phyloP scores from a whole-genome alignment of 1,139 yeast genomes.

The Kluyveromyces sp. region DNA sequence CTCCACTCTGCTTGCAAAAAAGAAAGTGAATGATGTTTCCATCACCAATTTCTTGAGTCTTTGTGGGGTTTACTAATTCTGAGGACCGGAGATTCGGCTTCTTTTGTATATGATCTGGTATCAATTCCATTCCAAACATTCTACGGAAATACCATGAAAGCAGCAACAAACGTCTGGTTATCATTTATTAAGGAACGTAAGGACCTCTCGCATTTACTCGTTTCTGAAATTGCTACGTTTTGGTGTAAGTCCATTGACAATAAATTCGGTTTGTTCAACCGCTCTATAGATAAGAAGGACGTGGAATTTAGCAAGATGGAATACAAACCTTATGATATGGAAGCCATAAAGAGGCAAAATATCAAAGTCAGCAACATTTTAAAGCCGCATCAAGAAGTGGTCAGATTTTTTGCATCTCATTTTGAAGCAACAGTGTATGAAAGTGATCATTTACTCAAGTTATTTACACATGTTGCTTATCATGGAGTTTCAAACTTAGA shows the following conservation, averaged over 20 bases:
- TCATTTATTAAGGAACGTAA: constrained; percentile 67
- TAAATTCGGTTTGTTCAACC: constrained; percentile 59
- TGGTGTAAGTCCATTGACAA: constrained; percentile 64
- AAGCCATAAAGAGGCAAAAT: constrained; percentile 48
- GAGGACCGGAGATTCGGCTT: constrained; percentile 41
- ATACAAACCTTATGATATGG: constrained; percentile 76
- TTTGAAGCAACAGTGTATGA: constrained; percentile 75
- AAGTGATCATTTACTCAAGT: constrained; percentile 60
- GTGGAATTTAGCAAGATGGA: constrained; percentile 77
- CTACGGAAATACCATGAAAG: constrained; percentile 51
- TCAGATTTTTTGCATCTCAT: constrained; percentile 65
- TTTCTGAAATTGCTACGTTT: constrained; percentile 53
- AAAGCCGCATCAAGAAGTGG: constrained; percentile 66
- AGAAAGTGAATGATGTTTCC: constrained; percentile 27
- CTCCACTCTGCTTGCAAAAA: constrained; percentile 12
- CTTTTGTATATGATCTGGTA: constrained; percentile 51
- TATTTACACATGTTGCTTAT: constrained; percentile 57
- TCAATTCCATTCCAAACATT: constrained; percentile 65
- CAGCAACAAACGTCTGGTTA: constrained; percentile 74
- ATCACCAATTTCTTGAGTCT: constrained; percentile 40
- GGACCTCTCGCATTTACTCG: constrained; percentile 48
- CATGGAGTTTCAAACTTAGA: constrained; percentile 50
- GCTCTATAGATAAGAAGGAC: constrained; percentile 46
- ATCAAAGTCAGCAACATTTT: constrained; percentile 42
- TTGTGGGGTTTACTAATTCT: constrained; percentile 42